Evolutionary conservation across 2,329 filamentous ascomycete species (phyloP).

Genomic region (Talaromyces pinophilus): DNA sequence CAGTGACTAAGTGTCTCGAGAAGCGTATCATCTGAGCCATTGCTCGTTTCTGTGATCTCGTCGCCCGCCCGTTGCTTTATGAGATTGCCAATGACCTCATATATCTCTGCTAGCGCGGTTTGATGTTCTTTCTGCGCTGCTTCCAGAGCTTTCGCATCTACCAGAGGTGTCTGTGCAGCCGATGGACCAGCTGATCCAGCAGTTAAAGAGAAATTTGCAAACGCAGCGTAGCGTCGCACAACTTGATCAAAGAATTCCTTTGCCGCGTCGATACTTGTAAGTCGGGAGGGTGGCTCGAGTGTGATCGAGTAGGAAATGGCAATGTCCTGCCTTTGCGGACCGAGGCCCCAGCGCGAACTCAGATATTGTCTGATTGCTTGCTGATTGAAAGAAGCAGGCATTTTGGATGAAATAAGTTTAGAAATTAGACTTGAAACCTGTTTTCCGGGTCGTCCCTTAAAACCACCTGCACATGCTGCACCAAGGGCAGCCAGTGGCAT

Average conservation of each 20-base stretch:
- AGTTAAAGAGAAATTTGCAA: conserved; percentile 70
- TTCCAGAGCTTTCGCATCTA: conserved; percentile 96
- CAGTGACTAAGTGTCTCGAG: conserved; percentile 93
- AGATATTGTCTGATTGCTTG: conserved; percentile 92
- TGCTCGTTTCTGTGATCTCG: conserved; percentile 73
- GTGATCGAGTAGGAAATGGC: conserved; percentile 85
- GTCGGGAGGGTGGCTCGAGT: conserved; percentile 83
- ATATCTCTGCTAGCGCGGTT: conserved; percentile 94
- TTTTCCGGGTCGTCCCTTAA: conserved; percentile 96
- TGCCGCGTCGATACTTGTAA: conserved; percentile 85
- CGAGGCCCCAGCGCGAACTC: conserved; percentile 89
- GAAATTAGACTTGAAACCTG: conserved; percentile 91
- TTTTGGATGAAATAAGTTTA: conserved; percentile 94
- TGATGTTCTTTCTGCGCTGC: conserved; percentile 95
- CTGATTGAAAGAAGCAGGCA: conserved; percentile 99
- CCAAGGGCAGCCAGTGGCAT: conserved; percentile 38
- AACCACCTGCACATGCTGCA: conserved; percentile 50
- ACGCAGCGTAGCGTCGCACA: conserved; percentile 82
- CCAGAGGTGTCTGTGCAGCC: conserved; percentile 68
- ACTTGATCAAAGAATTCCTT: conserved; percentile 89
- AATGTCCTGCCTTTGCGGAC: conserved; percentile 82
- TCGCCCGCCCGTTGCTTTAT: conserved; percentile 95
- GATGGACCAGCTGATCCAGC: conserved; percentile 67
- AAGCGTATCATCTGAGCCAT: conserved; percentile 73
- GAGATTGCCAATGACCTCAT: conserved; percentile 92